A percentile compares a stretch with the other conserved stretches of the same genome.
These are phyloP conservation scores for Sporothrix globosa DNA, from an alignment of 2,329 filamentous ascomycete genomes.

Conservation along the genomic window DNA sequence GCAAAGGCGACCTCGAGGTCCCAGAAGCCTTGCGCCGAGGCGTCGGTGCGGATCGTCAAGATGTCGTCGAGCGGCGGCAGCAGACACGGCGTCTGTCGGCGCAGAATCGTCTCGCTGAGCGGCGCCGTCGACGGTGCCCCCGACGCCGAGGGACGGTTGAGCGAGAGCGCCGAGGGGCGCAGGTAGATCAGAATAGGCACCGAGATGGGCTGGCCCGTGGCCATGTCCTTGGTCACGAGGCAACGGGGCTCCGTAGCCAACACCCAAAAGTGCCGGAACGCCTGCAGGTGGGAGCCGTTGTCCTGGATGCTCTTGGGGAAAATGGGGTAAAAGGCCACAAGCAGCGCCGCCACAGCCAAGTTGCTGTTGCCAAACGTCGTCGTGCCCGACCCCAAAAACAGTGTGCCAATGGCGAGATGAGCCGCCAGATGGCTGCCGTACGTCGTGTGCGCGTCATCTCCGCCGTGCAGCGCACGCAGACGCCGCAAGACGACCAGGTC, in stretches of 20 bases:
- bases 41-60: conserved; percentile 60
- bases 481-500: conserved; percentile 84
- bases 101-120: conserved; percentile 45
- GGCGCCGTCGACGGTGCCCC: conserved; percentile 45
- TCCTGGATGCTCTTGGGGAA: conserved; percentile 89
- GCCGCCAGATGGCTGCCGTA: conserved; percentile 94
- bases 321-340: conserved; percentile 91
- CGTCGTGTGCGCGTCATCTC: conserved; percentile 78
- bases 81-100: conserved; percentile 59
- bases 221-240: conserved; percentile 82
- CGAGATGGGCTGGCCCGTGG: conserved; percentile 77
- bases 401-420: conserved; percentile 85
- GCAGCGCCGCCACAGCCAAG: conserved; percentile 79
- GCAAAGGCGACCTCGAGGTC: conserved; percentile 76
- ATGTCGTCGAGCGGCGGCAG: conserved; percentile 68
- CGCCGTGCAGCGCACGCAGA: conserved; percentile 83
- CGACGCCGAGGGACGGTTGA: conserved; percentile 41
- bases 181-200: conserved; percentile 71
- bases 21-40: conserved; percentile 72
- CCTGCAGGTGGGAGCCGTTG: conserved; percentile 92
- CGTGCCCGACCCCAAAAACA: conserved; percentile 92
- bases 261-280: conserved; percentile 97
- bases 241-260: conserved; percentile 88
- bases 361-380: conserved; percentile 89
- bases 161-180: conserved; percentile 40